Evolutionary conservation across 1,139 yeast genomes (phyloP), one percentile per base, ranked within the genome.

Genomic region (Suhomyces kunorum): DNA sequence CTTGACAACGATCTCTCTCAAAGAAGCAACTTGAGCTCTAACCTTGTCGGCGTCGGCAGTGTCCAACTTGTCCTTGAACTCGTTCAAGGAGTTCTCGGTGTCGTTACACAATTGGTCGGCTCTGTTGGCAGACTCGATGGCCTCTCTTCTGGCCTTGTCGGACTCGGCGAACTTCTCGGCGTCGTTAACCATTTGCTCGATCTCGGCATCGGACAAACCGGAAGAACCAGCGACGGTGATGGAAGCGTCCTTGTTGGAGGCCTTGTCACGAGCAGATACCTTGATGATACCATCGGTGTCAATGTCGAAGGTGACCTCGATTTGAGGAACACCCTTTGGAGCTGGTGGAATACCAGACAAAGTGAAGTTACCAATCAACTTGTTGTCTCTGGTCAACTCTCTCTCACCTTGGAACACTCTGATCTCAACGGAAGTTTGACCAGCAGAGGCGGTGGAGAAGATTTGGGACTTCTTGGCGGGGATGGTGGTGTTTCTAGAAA

Each of bases 371-470:
- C 98, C 98, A 68, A 92, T 90, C 70, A 90, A 80, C 77, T 92
- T 92, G 85, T 92, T 92, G 79, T 92, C 98, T 76, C 96, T 86
- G 61, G 94, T 96, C 63, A 92, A 83, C 74, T 92, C 98, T 80
- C 98, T 87, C 80, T 92, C 98, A 78, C 98, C 98, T 79, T 92
- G 98, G 96, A 87, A 92, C 44, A 92, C 98, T 76, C 97, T 85
- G 69, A 92, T 90, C 75, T 90, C 98, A 55, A 92, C 98, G 55
- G 97, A 88, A 46, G 98, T 90, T 78, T 92, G 98, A 64, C 98
- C 98, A 61, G 95, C 90, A 56, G 96, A 95, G 53, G 98, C 98
- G 60, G 98, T 92, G 38, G 98, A 90, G 86, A 90, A 92, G 59
- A 89, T 82, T 74, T 92, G 98, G 35, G 96, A 85, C 76, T 89